phyloP scores from a whole-genome alignment of 768 basidiomycete genomes.

The Pulveroboletus sp. region DNA sequence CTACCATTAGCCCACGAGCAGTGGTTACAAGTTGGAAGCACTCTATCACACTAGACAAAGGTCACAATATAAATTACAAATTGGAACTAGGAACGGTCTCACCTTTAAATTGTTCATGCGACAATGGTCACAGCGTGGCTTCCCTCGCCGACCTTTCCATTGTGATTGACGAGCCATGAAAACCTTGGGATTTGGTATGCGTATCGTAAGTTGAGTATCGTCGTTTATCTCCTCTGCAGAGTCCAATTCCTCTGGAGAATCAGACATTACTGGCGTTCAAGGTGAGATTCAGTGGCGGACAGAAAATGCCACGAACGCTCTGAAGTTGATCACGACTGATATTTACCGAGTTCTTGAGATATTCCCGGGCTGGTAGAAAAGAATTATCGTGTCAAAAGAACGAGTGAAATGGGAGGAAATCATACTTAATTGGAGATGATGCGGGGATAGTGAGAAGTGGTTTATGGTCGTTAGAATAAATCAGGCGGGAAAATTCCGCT shows the following conservation, averaged over 20 bases:
- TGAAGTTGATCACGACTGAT: slow-evolving; percentile 1
- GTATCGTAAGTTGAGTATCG: slow-evolving; percentile 57
- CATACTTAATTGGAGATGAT: slow-evolving; percentile 15
- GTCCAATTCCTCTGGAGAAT: slow-evolving; percentile 38
- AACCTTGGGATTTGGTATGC: slow-evolving; percentile 65
- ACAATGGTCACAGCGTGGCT: slow-evolving; percentile 73
- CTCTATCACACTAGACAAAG: slow-evolving; percentile 58
- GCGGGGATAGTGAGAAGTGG: slow-evolving; percentile 1
- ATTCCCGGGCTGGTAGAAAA: slow-evolving; percentile 3
- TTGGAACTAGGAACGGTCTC: slow-evolving; percentile 22
- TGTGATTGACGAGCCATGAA: slow-evolving; percentile 69
- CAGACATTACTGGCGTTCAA: slow-evolving; percentile 29
- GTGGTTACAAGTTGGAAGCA: slow-evolving; percentile 69
- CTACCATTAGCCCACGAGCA: slow-evolving; percentile 63
- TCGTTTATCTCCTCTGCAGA: slow-evolving; percentile 40
- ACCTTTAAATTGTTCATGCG: slow-evolving; percentile 72
- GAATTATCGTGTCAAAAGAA: slow-evolving; percentile 8
- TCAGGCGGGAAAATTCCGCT: slow-evolving; percentile 8
- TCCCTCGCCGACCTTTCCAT: slow-evolving; percentile 74
- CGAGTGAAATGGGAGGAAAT: slow-evolving; percentile 4
- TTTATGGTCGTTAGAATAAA: slow-evolving; percentile 14
- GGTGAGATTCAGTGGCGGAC: slow-evolving; percentile 5
- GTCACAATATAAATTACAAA: slow-evolving; percentile 11
- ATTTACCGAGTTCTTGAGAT: slow-evolving; percentile 7
- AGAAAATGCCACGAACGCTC: slow-evolving; percentile 17